A percentile compares a stretch with the other conserved stretches of the same genome.
Evolutionary conservation across 2,329 filamentous ascomycete genomes (phyloP).

Genomic region (Clonostachys chloroleuca): DNA sequence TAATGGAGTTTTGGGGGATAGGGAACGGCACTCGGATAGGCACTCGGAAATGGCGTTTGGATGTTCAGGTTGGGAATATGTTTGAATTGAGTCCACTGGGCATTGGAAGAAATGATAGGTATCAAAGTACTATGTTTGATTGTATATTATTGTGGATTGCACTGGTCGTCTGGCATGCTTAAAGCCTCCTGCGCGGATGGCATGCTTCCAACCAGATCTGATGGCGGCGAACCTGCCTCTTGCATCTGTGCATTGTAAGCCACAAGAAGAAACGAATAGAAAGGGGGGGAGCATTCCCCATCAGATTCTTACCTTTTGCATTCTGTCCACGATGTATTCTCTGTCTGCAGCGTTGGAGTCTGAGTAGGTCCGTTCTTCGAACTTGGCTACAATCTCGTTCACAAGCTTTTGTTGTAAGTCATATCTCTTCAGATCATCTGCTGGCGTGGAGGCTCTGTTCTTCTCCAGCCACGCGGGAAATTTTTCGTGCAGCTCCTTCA

Average conservation of each 20-base stretch:
- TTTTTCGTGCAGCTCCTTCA: slow-evolving; percentile 94
- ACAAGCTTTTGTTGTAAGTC: slow-evolving; percentile 77
- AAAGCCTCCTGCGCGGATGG: slow-evolving; percentile 73
- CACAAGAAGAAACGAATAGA: not conserved
- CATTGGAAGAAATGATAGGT: no score
- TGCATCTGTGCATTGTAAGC: slow-evolving; percentile 70
- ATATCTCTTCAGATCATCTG: slow-evolving; percentile 76
- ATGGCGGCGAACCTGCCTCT: slow-evolving; percentile 83
- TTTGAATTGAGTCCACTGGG: no score
- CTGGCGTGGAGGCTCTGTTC: slow-evolving; percentile 61
- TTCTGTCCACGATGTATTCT: slow-evolving; percentile 92
- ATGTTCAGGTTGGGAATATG: slow-evolving; percentile 15
- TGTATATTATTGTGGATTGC: slow-evolving; percentile 49
- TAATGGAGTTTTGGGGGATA: not conserved
- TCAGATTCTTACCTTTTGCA: slow-evolving; percentile 76
- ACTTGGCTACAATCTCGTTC: slow-evolving; percentile 80
- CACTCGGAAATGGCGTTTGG: slow-evolving; percentile 2
- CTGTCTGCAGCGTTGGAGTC: slow-evolving; percentile 79
- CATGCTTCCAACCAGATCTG: slow-evolving; percentile 89
- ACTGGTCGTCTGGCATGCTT: slow-evolving; percentile 56
- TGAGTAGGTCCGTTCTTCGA: slow-evolving; percentile 76
- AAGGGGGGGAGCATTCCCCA: not conserved
- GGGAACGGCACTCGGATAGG: no score
- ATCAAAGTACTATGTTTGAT: no score
- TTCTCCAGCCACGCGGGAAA: slow-evolving; percentile 85